These are phyloP conservation scores for Plectosphaerella cucumerina DNA, from an alignment of 2,329 filamentous ascomycete species.

Conservation along the genomic window DNA sequence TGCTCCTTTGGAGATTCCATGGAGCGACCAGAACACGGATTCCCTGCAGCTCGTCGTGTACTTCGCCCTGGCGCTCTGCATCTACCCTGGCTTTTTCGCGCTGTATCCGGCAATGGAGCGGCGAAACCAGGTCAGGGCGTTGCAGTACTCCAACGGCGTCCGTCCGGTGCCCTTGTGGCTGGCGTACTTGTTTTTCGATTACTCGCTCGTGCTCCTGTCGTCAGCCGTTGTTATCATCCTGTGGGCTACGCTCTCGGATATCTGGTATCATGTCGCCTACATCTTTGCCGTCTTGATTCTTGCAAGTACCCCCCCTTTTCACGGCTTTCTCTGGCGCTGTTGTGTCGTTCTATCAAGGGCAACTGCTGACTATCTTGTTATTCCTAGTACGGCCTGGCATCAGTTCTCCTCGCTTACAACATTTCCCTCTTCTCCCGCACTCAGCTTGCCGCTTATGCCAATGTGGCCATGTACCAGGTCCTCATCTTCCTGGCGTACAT, in stretches of 20 bases:
- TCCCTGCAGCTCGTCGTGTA: slow-evolving; percentile 78
- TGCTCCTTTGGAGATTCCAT: slow-evolving; percentile 71
- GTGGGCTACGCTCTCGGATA: slow-evolving; percentile 58
- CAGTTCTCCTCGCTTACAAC: slow-evolving; percentile 73
- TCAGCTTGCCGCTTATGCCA: slow-evolving; percentile 80
- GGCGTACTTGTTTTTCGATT: slow-evolving; percentile 79
- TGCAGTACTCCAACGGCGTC: slow-evolving; percentile 92
- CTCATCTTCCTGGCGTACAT: slow-evolving; percentile 68
- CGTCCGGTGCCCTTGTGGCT: slow-evolving; percentile 78
- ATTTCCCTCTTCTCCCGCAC: slow-evolving; percentile 76
- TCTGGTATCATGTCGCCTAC: slow-evolving; percentile 78
- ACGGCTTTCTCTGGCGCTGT: too few relatives aligned
- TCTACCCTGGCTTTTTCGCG: slow-evolving; percentile 82
- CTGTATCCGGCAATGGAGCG: slow-evolving; percentile 86
- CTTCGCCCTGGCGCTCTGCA: slow-evolving; percentile 71
- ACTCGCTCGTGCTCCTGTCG: slow-evolving; percentile 64
- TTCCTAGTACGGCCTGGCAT: slow-evolving; percentile 67
- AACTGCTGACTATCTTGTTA: slow-evolving; percentile 53
- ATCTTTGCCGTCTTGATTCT: slow-evolving; percentile 61
- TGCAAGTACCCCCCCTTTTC: too few relatives aligned
- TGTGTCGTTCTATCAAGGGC: too few relatives aligned
- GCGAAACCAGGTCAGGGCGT: slow-evolving; percentile 70
- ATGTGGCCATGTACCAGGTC: slow-evolving; percentile 73
- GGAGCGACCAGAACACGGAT: slow-evolving; percentile 56
- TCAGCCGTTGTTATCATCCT: slow-evolving; percentile 65